Evolutionary conservation across 805 yeast species (phyloP).

Genomic region (Nakazawaea ernobii): DNA sequence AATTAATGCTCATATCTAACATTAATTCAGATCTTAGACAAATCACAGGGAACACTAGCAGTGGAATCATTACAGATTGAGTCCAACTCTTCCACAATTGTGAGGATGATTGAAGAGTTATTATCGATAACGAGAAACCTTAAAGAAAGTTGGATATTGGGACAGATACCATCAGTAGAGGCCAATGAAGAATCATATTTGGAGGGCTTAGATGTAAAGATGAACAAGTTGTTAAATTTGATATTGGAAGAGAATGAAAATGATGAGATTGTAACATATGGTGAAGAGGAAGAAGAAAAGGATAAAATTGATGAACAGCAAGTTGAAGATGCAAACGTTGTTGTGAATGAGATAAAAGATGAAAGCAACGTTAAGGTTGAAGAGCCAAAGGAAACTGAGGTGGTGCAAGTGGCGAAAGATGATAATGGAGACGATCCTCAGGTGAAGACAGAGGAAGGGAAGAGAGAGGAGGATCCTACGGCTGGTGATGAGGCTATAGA

Average conservation of each 20-base stretch:
- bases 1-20: background rate
- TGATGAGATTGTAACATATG: background rate
- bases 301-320: background rate
- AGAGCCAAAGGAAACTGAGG: background rate
- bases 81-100: slow-evolving; percentile 43
- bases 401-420: background rate
- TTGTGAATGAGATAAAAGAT: background rate
- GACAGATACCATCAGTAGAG: slow-evolving; percentile 36
- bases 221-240: slow-evolving; percentile 27
- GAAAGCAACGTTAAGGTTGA: background rate
- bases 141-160: slow-evolving; percentile 54
- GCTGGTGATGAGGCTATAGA: background rate
- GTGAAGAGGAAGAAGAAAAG: background rate
- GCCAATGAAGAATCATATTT: slow-evolving; percentile 14
- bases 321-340: background rate
- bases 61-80: slow-evolving; percentile 54
- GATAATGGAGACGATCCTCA: background rate
- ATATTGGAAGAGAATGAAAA: background rate
- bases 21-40: slow-evolving; percentile 19
- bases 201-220: slow-evolving; percentile 28
- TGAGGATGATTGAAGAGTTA: slow-evolving; percentile 48
- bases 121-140: slow-evolving; percentile 41
- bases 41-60: slow-evolving; percentile 31
- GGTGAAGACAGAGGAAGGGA: background rate
- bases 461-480: background rate